These are phyloP conservation scores for Macaranga tanarius DNA, from an alignment of 441 rosid species.

Conservation along the genomic window DNA sequence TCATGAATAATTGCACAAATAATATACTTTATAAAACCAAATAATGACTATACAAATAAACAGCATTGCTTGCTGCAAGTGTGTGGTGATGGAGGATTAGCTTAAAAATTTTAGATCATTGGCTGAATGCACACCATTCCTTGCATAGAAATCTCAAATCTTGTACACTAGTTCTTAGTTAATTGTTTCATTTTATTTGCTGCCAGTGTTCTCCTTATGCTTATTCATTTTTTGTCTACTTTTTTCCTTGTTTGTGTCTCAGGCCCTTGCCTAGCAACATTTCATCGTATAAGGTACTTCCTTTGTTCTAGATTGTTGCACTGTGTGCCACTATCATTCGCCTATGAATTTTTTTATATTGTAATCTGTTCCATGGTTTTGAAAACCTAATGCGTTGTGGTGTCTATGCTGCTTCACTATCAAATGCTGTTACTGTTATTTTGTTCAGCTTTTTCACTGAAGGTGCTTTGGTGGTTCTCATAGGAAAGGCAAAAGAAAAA, in stretches of 20 bases:
- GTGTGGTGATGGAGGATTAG: not conserved
- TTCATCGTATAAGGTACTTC: constrained; percentile 85
- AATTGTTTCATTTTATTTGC: not conserved
- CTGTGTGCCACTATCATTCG: not conserved
- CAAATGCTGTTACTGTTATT: not conserved
- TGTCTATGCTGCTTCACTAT: constrained; percentile 8
- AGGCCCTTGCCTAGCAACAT: constrained; percentile 88
- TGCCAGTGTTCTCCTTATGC: not conserved
- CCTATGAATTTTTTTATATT: not conserved
- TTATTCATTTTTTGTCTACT: not conserved
- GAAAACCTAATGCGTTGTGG: not conserved
- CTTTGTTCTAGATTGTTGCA: constrained; percentile 14
- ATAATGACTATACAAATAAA: not conserved
- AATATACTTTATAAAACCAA: not conserved
- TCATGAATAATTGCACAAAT: not conserved
- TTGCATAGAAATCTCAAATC: not conserved
- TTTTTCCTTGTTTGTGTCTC: constrained; percentile 29
- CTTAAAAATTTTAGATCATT: not conserved
- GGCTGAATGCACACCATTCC: not conserved
- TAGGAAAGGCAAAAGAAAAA: constrained; percentile 7
- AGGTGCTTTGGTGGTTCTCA: constrained; percentile 5
- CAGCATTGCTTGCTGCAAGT: too few relatives aligned
- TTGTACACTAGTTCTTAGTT: not conserved
- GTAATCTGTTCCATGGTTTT: not conserved
- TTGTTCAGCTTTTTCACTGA: constrained; percentile 4